These are phyloP conservation scores for Litsea cubeba DNA, from an alignment of 164 flowering plant species.

Conservation along the genomic window DNA sequence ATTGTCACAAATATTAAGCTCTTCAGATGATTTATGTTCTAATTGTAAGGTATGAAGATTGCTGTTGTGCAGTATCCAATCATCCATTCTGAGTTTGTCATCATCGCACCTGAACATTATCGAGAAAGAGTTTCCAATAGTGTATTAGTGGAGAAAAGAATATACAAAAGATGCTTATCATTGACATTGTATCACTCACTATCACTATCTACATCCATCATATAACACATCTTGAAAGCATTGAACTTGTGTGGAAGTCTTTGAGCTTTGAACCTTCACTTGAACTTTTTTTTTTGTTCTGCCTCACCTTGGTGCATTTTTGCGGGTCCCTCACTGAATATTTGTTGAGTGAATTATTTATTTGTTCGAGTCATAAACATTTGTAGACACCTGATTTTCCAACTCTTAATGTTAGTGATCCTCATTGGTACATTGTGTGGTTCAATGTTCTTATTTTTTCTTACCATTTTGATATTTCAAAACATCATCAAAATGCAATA, in stretches of 20 bases:
- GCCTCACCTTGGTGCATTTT: neutral
- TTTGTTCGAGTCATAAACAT: neutral
- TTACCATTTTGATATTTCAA: neutral
- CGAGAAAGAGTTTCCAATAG: neutral
- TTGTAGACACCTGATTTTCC: neutral
- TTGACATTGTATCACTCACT: too few relatives aligned
- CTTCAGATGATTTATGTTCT: conserved; percentile 47
- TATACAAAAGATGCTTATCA: too few relatives aligned
- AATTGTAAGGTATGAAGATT: conserved; percentile 58
- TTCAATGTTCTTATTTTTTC: neutral
- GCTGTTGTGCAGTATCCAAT: neutral
- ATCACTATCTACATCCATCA: neutral
- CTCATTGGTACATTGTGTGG: neutral
- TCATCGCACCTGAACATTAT: neutral
- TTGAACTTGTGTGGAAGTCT: neutral
- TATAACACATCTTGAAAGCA: neutral
- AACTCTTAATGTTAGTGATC: neutral
- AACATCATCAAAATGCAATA: neutral
- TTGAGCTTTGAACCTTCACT: neutral
- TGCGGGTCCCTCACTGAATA: neutral
- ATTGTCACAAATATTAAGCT: conserved; percentile 33
- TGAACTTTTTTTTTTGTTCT: too few relatives aligned
- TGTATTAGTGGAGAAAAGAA: too few relatives aligned
- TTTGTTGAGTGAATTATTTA: neutral
- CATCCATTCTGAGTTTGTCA: neutral